These are phyloP conservation scores for Trametes maxima DNA, from an alignment of 768 basidiomycete genomes.

Conservation along the genomic window DNA sequence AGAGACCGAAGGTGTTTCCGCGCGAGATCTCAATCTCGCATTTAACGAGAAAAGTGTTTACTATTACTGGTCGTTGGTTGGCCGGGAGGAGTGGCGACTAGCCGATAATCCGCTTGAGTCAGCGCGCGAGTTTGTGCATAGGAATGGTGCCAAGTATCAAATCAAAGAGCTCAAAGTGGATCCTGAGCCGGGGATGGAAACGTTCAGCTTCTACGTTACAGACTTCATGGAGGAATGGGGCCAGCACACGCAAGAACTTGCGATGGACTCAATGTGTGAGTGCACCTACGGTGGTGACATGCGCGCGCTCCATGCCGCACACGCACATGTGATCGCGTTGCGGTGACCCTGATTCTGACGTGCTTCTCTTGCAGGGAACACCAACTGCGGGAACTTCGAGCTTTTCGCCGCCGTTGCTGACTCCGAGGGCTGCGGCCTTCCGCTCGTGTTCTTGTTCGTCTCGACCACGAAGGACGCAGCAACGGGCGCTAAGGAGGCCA, in stretches of 20 bases:
- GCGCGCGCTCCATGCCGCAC: too few relatives aligned
- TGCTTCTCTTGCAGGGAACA: slow-evolving; percentile 30
- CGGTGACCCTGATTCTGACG: not conserved
- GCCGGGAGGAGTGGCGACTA: not conserved
- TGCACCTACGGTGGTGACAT: too few relatives aligned
- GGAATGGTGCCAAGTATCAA: not conserved
- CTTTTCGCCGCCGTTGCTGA: slow-evolving; percentile 38
- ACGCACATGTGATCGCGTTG: too few relatives aligned
- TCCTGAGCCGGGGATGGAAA: slow-evolving; percentile 11
- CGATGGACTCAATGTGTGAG: slow-evolving; percentile 23
- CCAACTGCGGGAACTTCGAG: slow-evolving; percentile 37
- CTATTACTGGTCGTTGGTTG: not conserved
- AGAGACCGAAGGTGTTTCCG: not conserved
- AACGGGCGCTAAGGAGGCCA: slow-evolving; percentile 32
- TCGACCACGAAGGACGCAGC: slow-evolving; percentile 16
- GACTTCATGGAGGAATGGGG: slow-evolving; percentile 17
- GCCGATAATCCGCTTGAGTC: not conserved
- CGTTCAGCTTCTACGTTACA: slow-evolving; percentile 13
- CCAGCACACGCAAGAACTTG: slow-evolving; percentile 14
- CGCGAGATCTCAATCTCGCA: too few relatives aligned
- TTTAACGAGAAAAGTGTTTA: not conserved
- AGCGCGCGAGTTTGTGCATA: not conserved
- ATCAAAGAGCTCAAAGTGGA: slow-evolving; percentile 8
- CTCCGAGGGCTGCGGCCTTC: slow-evolving; percentile 36
- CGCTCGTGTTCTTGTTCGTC: slow-evolving; percentile 35